A percentile compares a stretch with the other conserved stretches of the same genome.
phyloP scores from a whole-genome alignment of 78 protist species.

The Planoprotostelium fungivorum region DNA sequence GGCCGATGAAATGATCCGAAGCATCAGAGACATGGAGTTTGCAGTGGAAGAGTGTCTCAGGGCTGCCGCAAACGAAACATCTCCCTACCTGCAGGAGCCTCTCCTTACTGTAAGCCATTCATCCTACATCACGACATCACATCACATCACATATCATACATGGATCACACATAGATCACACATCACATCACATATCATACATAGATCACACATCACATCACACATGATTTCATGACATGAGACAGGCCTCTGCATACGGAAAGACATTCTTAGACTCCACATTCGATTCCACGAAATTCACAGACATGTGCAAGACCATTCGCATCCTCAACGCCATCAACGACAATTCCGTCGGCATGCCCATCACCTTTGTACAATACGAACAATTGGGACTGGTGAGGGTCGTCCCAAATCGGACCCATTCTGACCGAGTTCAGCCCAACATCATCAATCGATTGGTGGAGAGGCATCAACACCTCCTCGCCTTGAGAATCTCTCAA shows the following conservation, averaged over 20 bases:
- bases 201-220: no score
- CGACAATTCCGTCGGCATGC: slow-evolving; percentile 79
- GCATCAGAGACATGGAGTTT: slow-evolving; percentile 20
- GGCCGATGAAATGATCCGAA: slow-evolving; percentile 69
- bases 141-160: no score
- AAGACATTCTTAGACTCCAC: slow-evolving; percentile 53
- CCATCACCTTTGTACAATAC: slow-evolving; percentile 72
- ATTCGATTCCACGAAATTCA: slow-evolving; percentile 38
- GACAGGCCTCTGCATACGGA: slow-evolving; percentile 50
- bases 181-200: no score
- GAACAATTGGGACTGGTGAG: slow-evolving; percentile 48
- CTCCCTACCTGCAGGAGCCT: slow-evolving; percentile 28
- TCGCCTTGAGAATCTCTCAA: slow-evolving; percentile 77
- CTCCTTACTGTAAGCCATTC: slow-evolving; percentile 21
- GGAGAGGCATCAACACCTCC: slow-evolving; percentile 59
- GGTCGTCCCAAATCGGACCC: neutral
- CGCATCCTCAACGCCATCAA: slow-evolving; percentile 68
- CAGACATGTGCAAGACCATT: slow-evolving; percentile 49
- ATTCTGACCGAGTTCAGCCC: neutral
- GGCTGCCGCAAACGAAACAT: slow-evolving; percentile 76
- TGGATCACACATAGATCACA: no score
- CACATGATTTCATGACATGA: no score
- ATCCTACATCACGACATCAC: neutral
- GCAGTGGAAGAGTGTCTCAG: slow-evolving; percentile 77
- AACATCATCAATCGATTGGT: slow-evolving; percentile 65